phyloP scores from a whole-genome alignment of 1,284 basidiomycete genomes.

The Cryptococcus maquisensis region DNA sequence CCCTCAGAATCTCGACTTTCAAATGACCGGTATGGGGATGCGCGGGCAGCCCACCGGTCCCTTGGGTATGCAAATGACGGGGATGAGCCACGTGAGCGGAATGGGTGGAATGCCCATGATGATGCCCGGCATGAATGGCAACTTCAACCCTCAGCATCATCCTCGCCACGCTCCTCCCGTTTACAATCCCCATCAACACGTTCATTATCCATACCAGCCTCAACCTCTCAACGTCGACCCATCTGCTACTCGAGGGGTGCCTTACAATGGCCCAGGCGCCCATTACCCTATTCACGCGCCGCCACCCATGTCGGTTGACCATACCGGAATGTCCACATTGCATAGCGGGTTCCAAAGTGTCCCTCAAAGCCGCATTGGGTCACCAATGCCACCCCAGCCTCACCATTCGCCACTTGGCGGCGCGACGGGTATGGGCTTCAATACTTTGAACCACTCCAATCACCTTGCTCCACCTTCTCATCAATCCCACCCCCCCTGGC shows the following conservation, averaged over 20 bases:
- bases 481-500: not conserved
- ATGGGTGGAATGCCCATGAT: constrained; percentile 17
- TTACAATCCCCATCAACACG: constrained; percentile 45
- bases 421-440: not conserved
- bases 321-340: constrained; percentile 33
- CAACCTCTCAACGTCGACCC: constrained; percentile 41
- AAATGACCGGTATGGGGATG: constrained; percentile 9
- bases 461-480: not conserved
- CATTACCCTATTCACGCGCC: constrained; percentile 27
- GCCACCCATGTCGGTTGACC: constrained; percentile 32
- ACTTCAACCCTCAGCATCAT: constrained; percentile 9
- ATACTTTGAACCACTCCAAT: not conserved
- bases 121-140: constrained; percentile 16
- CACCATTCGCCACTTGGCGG: not conserved
- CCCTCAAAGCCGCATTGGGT: constrained; percentile 15
- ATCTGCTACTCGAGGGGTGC: constrained; percentile 35
- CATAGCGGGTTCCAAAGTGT: constrained; percentile 15
- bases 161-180: constrained; percentile 18
- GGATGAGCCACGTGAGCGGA: constrained; percentile 10
- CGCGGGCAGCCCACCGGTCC: constrained; percentile 16
- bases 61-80: constrained; percentile 13
- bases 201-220: constrained; percentile 43
- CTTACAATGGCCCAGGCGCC: constrained; percentile 38
- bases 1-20: constrained; percentile 23
- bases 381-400: constrained; percentile 15